Base-by-base conservation (phyloP, 768 basidiomycete genomes). In the Phallus indusiatus region DNA sequence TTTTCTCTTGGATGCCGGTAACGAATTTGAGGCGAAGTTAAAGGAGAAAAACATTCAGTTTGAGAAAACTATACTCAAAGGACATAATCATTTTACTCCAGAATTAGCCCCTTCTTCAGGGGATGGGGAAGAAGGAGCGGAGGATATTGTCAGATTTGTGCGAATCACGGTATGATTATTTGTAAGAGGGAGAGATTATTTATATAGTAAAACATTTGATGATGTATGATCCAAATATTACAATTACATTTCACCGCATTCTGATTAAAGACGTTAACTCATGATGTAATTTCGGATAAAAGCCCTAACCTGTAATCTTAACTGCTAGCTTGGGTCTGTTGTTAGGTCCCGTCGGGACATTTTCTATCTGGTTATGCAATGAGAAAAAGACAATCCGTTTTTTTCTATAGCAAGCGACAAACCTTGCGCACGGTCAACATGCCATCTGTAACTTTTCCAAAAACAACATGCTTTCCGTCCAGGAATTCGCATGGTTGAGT, bases 401-500 rank as follows among this genome's bases (percentile, higher is more conserved):
- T 18, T n/a, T 10, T 20, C 47, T 2, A 48, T 21, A 47, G 56
- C 14, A 52, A n/a, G 34, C 5, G 16, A 56, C 47, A 17, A 48
- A 59, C 57, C 57, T 97, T 98, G 63, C 95, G 80, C 54, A 99
- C 77, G 3, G 93, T 95, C 60, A 99, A 81, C 88, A 98, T 90
- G 22, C 92, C 92, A 59, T 96, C 91, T 62, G 90, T 81, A 36
- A 95, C 88, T 64, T 80, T 85, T 6, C 93, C 93, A 66, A 96
- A 96, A 1, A 94, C 92, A 64, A 94, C 88, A 68, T 95, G 93
- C 70, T 94, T 92, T 64, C 84, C 90, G 68, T 99, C 94, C 48
- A 99, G 81, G 72, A 98, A 98, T 62, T 94, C 91, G 63, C 94
- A 95, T 64, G 90, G 88, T 9, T 84, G 90, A 1, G 91, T 94